Conservation (phyloP, 148 eudicot genomes). For the Tetragonia tetragonoides region DNA sequence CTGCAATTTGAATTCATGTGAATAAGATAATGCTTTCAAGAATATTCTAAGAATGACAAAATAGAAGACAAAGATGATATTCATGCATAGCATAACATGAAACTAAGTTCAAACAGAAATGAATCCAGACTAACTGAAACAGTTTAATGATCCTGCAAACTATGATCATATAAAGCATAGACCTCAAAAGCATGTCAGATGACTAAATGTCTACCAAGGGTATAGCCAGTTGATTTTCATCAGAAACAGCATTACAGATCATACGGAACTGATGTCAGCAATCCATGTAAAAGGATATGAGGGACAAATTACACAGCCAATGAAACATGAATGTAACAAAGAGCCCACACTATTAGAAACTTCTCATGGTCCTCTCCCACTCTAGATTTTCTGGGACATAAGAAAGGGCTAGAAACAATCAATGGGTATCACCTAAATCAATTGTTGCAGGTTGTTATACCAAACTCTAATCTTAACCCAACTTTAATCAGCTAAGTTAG, state of each 20-base stretch:
- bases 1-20: conserved; percentile 38
- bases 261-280: not conserved
- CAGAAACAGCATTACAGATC: not conserved
- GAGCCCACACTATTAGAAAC: not conserved
- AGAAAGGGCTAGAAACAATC: not conserved
- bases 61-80: not conserved
- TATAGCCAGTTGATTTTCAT: not conserved
- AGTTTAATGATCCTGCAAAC: not conserved
- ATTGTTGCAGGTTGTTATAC: not conserved
- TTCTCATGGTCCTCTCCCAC: not conserved
- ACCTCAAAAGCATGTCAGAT: not conserved
- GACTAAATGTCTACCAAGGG: not conserved
- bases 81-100: not conserved
- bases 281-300: not conserved
- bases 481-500: not conserved
- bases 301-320: not conserved
- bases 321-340: not conserved
- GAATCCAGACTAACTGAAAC: not conserved
- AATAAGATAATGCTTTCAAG: conserved; percentile 12
- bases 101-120: not conserved
- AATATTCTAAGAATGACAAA: not conserved
- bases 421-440: not conserved
- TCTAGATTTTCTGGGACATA: not conserved
- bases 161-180: not conserved
- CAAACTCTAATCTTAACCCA: not conserved